Evolutionary conservation across 495 filamentous ascomycete genomes (phyloP).

Genomic region (Penicillium turbatum): DNA sequence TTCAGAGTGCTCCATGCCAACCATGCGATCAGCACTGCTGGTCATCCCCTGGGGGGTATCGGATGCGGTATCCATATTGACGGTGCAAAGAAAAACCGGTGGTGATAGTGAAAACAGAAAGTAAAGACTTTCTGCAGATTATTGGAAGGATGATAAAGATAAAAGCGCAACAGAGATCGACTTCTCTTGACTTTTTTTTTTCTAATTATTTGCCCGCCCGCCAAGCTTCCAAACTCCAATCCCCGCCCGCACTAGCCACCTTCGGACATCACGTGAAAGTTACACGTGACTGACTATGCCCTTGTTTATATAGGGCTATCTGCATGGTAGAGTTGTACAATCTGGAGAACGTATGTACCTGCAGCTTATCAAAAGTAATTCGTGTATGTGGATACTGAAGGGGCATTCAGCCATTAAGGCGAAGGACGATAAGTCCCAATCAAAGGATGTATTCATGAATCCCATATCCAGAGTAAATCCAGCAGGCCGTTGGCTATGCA

Average conservation of each 20-base stretch:
- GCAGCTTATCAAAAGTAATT: background rate
- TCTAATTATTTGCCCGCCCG: slow-evolving; percentile 17
- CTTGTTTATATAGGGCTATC: slow-evolving; percentile 13
- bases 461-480: background rate
- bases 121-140: background rate
- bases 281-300: slow-evolving; percentile 1
- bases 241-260: slow-evolving; percentile 21
- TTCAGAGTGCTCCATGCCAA: slow-evolving; percentile 77
- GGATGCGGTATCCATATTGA: slow-evolving; percentile 31
- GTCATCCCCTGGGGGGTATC: slow-evolving; percentile 27
- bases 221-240: slow-evolving; percentile 31
- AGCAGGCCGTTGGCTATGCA: background rate
- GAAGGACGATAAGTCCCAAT: no score
- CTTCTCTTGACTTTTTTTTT: slow-evolving; percentile 35
- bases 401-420: no score
- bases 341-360: background rate
- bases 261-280: background rate
- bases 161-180: slow-evolving; percentile 20
- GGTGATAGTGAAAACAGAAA: slow-evolving; percentile 5
- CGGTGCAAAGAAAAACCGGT: background rate
- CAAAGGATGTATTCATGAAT: background rate
- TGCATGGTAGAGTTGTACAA: background rate
- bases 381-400: no score
- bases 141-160: slow-evolving; percentile 12
- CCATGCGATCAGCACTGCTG: slow-evolving; percentile 51